Evolutionary conservation across 2,329 filamentous ascomycete genomes (phyloP), one percentile per base, ranked within the genome.

Genomic region (Colletotrichum sp.): DNA sequence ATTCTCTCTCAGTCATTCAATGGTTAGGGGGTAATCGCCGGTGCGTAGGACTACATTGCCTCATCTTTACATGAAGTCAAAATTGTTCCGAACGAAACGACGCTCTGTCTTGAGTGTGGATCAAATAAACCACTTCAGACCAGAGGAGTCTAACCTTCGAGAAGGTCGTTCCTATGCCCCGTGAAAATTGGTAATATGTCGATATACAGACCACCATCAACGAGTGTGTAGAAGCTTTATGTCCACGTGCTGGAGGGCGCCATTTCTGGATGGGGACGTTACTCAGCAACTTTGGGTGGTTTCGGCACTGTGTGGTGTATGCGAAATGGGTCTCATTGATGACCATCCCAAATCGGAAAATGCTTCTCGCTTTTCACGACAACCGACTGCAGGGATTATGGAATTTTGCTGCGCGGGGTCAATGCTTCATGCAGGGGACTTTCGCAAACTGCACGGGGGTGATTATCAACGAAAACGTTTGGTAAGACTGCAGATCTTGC

Each of bases 221-320:
- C 39, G 18, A 3, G 18, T n/a, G 8, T 44, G 39, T 44, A 6
- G 39, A 44, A 44, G 9, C 18, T 10, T 10, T 1, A 44, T 44
- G 39, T 48, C 39, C 18, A 48, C 18, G 12, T 48, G 18, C 39
- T 12, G 6, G 4, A 22, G 44, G 44, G 12, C 5, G n/a, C 44
- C n/a, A 52, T 52, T 52, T 3, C n/a, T 22, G 10, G 10, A 13
- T 22, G 44, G n/a, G 44, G n/a, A 12, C 6, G n/a, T 52, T 52
- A 4, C n/a, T 22, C n/a, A 13, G 44, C 44, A 52, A 52, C n/a
- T 12, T 52, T 52, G n/a, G n/a, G n/a, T 52, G n/a, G n/a, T 24
- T 22, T 52, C 4, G n/a, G 44, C 12, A 13, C 10, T 52, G n/a
- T 8, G n/a, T 7, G n/a, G 1, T 0, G 44, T 12, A 13, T 0